A percentile compares a stretch with the other conserved stretches of the same genome.
Conservation (phyloP, 2,329 filamentous ascomycete genomes). For the Bimuria novae-zelandiae region DNA sequence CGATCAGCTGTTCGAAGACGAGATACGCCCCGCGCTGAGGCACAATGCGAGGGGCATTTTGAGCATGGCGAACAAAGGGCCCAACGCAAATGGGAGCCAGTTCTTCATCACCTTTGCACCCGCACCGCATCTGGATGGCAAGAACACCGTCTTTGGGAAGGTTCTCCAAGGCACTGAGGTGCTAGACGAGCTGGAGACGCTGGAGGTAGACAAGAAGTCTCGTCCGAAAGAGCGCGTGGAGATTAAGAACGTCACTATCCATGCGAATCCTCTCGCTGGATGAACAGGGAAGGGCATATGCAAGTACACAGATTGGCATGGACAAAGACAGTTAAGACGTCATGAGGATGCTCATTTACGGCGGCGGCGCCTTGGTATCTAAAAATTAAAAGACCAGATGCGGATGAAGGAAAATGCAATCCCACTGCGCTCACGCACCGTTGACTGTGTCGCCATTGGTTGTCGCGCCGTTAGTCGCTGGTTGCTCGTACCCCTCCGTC, state of each 20-base stretch:
- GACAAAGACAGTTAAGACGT: not conserved
- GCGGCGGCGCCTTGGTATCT: constrained; percentile 45
- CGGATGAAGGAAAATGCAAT: constrained; percentile 25
- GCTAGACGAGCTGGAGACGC: constrained; percentile 70
- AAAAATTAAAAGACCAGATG: constrained; percentile 30
- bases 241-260: constrained; percentile 73
- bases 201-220: constrained; percentile 78
- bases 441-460: constrained; percentile 20
- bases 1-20: constrained; percentile 70
- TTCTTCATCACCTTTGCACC: constrained; percentile 82
- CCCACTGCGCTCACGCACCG: constrained; percentile 9
- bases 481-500: constrained; percentile 74
- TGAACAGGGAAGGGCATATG: constrained; percentile 38
- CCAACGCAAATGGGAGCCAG: constrained; percentile 74
- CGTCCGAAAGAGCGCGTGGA: constrained; percentile 68
- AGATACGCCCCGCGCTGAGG: constrained; percentile 72
- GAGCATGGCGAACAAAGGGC: constrained; percentile 80
- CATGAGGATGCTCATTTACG: constrained; percentile 13
- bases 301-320: not conserved
- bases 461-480: constrained; percentile 29
- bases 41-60: constrained; percentile 72
- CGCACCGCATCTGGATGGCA: constrained; percentile 78
- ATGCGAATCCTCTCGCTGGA: constrained; percentile 77
- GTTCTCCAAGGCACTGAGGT: constrained; percentile 65
- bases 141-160: constrained; percentile 83